A percentile compares a stretch with the other conserved stretches of the same genome.
phyloP scores from a whole-genome alignment of 495 filamentous ascomycete genomes.

The Chaetomium cochliodes region DNA sequence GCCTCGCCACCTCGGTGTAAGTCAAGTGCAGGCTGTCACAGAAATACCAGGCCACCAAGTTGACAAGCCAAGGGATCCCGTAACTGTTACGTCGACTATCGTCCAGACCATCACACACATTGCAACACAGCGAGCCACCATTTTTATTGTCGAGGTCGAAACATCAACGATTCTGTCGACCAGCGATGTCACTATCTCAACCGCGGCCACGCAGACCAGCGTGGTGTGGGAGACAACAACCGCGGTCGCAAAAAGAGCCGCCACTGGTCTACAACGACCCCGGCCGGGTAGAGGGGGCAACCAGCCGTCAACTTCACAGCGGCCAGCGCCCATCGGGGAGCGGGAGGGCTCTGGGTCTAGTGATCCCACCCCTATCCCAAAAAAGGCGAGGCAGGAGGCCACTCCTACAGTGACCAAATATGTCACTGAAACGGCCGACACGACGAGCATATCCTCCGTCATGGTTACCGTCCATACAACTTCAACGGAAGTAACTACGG shows the following conservation, averaged over 20 bases:
- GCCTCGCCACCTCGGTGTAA: constrained; percentile 29
- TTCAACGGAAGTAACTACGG: constrained; percentile 27
- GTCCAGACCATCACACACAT: constrained; percentile 22
- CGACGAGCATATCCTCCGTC: constrained; percentile 24
- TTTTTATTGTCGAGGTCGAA: constrained; percentile 28
- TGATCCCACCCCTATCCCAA: constrained; percentile 3
- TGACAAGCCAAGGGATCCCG: constrained; percentile 19
- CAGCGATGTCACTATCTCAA: constrained; percentile 30
- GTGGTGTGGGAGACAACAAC: constrained; percentile 30
- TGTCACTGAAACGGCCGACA: constrained; percentile 24
- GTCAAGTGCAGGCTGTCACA: neutral
- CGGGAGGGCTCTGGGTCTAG: neutral
- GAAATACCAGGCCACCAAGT: neutral
- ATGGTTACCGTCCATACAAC: constrained; percentile 26
- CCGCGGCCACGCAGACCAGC: constrained; percentile 31
- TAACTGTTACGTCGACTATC: constrained; percentile 29
- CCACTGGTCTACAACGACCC: neutral
- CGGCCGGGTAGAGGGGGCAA: neutral
- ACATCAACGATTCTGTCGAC: constrained; percentile 31
- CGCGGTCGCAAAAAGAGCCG: constrained; percentile 14
- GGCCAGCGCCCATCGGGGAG: neutral
- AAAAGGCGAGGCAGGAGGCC: constrained; percentile 14
- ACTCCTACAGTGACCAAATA: constrained; percentile 22
- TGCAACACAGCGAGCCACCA: constrained; percentile 31
- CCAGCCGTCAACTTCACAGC: neutral